Evolutionary conservation across 305 asterid genomes (phyloP), one percentile per base, ranked within the genome.

Genomic region (Striga hermonthica): DNA sequence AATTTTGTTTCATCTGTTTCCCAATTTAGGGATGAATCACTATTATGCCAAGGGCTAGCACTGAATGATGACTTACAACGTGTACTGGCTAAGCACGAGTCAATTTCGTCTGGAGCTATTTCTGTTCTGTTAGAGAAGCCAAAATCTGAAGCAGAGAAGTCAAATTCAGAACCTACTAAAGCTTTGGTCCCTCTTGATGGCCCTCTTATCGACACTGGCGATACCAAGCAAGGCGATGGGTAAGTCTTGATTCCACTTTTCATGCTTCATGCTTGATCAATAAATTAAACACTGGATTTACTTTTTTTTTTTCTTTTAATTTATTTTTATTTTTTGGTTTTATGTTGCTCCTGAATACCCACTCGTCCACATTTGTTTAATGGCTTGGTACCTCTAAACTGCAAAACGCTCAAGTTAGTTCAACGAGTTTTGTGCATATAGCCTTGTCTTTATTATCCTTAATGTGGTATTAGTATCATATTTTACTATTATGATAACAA

Each of bases 51-150:
- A 77, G 96, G 96, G 22, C 79, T 88, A 64, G 79, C 82, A 37
- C 77, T 84, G 50, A 88, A 86, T 67, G 95, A 88, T 80, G 91
- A 84, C 75, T 76, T 88, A 79, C 91, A 88, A 70, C 91, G 83
- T 41, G 82, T 86, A 59, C 75, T 88, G 61, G 88, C 90, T 72
- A 88, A 82, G 79, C 96, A 88, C 53, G 96, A 88, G 75, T 72
- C 90, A 60, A 75, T 88, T 41, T 84, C 31, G 1, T 22, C 95
- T 0, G 91, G 95, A 81, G 72, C 75, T 52, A 52, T 28, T n/a
- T n/a, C 78, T 58, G 72, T 66, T 69, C 79, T 66, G 68, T 54
- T 65, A 16, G 91, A 76, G 64, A 80, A 75, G 68, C 52, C 80
- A 62, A 84, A 74, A 66, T 71, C 86, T 62, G 83, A 22, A 22